Base-by-base conservation (phyloP, 331 rosid genomes). In the Quercus lobata region DNA sequence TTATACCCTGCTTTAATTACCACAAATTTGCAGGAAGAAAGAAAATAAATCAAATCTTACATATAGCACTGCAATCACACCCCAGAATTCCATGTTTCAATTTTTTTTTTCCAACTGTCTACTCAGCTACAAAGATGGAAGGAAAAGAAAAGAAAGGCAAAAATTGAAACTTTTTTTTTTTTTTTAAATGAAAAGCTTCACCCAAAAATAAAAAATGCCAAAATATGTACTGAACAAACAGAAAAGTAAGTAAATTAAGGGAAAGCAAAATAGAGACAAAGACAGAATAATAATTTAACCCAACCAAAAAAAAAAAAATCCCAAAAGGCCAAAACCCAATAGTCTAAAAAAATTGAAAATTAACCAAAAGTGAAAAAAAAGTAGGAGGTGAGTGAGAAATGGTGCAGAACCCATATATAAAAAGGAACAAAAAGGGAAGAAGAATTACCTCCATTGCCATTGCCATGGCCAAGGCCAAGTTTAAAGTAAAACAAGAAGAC, bases 401-500 rank as follows among this genome's bases (percentile, higher is more conserved):
- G 22, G 11, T 14, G 57, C 19, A 24, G 34, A 71, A 41, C 75
- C 60, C 52, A 55, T 41, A 41, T 2, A 73, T 19, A 19, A 32
- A 55, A 32, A 1, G 55, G 32, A 53, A 68, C 29, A 62, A 1
- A 6, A 57, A 17, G 22, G 25, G 4, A 4, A 14, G 49, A 25
- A 57, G 10, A 44, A 19, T 4, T 56, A 92, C 96, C 98, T 86
- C 75, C 84, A 25, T 77, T 87, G 24, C 71, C 84, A 25, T 79
- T 88, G 24, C 89, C 96, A 52, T 88, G 87, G 82, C 89, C 90
- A 62, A 89, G 82, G 76, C 85, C 89, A 83, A 89, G 91, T 29
- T 79, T 81, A 77, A 89, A 78, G 84, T 88, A 83, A 87, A 85
- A 85, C 76, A 89, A 69, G 83, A 90, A 87, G 57, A 85, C 76